A percentile compares a stretch with the other conserved stretches of the same genome.
Conservation (phyloP, 2,329 filamentous ascomycete species). For the Pochonia chlamydosporia region DNA sequence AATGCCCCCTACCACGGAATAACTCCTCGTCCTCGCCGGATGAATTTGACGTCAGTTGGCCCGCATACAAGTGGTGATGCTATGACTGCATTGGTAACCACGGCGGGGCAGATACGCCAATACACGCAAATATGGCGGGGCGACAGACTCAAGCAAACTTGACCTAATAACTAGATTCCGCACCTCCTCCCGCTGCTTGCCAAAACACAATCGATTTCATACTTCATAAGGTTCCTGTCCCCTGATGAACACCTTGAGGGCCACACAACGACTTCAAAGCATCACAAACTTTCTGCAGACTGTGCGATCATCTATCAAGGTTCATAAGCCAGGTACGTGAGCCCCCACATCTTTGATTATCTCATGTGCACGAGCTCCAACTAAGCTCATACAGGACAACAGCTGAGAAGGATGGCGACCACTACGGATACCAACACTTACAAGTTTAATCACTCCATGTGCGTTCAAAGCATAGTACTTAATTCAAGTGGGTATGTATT, state of each 20-base stretch:
- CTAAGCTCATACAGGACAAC: conserved; percentile 5
- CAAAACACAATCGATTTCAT: background rate
- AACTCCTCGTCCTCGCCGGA: too few relatives aligned
- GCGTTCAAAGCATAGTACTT: too few relatives aligned
- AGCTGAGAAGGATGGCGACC: conserved; percentile 46
- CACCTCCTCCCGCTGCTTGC: background rate
- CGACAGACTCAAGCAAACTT: too few relatives aligned
- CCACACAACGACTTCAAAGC: conserved; percentile 18
- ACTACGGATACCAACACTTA: conserved; percentile 72
- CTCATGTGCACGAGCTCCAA: background rate
- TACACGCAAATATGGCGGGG: too few relatives aligned
- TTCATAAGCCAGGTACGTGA: conserved; percentile 4
- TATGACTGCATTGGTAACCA: background rate
- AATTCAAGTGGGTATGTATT: too few relatives aligned
- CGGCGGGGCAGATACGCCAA: background rate
- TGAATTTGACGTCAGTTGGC: background rate
- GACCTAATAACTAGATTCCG: background rate
- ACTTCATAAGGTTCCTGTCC: background rate
- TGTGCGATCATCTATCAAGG: conserved; percentile 7
- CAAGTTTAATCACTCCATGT: conserved; percentile 88
- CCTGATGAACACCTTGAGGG: conserved; percentile 20
- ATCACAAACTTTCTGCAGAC: conserved; percentile 15
- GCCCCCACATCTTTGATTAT: background rate
- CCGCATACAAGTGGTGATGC: background rate
- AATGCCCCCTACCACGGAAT: too few relatives aligned